Base-by-base conservation (phyloP, 352 stramenopile genomes). In the Phytophthora boehmeriae region DNA sequence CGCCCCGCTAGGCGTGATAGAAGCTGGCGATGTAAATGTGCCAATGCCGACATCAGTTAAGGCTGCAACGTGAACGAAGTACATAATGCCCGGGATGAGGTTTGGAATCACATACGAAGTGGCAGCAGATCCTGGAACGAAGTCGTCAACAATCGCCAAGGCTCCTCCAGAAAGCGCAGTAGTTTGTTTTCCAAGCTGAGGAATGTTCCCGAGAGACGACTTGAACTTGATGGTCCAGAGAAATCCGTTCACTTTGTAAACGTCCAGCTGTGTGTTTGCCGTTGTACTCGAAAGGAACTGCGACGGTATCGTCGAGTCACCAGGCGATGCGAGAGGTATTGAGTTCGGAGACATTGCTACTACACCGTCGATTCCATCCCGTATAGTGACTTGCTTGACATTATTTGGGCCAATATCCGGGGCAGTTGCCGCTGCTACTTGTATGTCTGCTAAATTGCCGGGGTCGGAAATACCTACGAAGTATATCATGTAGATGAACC, bases 151-250 rank as follows among this genome's bases (percentile, higher is more conserved):
- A 11, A 88, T 49, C 6, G 67, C 59, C 48, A 92, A 46, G 2
- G 59, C 49, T 6, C 69, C 71, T 5, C 38, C 65, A 22, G 50
- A 54, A 8, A 86, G 25, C 0, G 42, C 16, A 0, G 38, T 39
- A 1, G 51, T 75, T 22, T 83, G 61, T 5, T 58, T 63, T 1
- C 65, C 69, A 1, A 94, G 66, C 16, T 58, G 63, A 5, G 81
- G 60, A 0, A 92, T 63, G 44, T 94, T 84, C 5, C 86, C 86
- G 23, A 94, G 78, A 2, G 76, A 90, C 1, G 82, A 90, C 36
- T 86, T 88, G 35, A 94, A 94, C 47, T 88, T 89, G 49, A 94
- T 78, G 0, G 78, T 90, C 86, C 86, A 94, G 5, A 89, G 41
- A 13, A 93, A 89, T 0, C 86, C 86, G 25, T 93, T 93, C 2